These are phyloP conservation scores for Trichoderma orchidacearum DNA, from an alignment of 495 filamentous ascomycete genomes.

Conservation along the genomic window DNA sequence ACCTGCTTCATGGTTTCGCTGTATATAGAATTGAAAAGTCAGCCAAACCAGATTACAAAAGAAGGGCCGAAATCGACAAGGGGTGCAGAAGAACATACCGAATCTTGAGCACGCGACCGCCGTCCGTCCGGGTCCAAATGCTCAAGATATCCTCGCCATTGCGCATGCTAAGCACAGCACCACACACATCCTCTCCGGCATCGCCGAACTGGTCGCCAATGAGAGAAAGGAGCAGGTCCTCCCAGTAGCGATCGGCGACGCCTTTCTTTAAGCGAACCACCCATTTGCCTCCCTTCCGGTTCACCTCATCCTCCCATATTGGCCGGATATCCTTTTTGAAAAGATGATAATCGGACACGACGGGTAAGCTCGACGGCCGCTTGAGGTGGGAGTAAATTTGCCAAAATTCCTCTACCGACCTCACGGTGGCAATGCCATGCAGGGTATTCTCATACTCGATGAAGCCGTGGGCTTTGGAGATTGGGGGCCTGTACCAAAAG, in stretches of 20 bases:
- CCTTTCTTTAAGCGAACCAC: conserved; percentile 92
- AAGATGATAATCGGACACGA: conserved; percentile 94
- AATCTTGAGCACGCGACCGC: conserved; percentile 90
- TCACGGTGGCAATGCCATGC: conserved; percentile 67
- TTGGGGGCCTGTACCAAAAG: conserved; percentile 91
- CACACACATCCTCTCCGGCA: conserved; percentile 87
- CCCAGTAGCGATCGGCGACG: conserved; percentile 93
- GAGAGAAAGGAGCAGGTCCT: conserved; percentile 83
- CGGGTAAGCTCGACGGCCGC: conserved; percentile 71
- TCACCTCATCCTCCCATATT: conserved; percentile 97
- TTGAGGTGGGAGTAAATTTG: conserved; percentile 83
- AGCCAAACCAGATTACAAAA: neutral
- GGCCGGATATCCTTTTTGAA: conserved; percentile 95
- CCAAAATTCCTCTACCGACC: conserved; percentile 85
- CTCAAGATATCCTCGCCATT: conserved; percentile 95
- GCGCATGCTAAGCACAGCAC: conserved; percentile 82
- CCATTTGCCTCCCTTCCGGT: conserved; percentile 95
- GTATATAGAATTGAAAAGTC: conserved; percentile 4
- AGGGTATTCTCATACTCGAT: conserved; percentile 98
- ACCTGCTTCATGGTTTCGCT: conserved; percentile 90
- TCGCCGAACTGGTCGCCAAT: conserved; percentile 93
- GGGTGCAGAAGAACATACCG: conserved; percentile 42
- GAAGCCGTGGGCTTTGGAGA: conserved; percentile 71
- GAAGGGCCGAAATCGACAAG: too few relatives aligned
- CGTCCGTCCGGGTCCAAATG: conserved; percentile 90